Percentiles rank a stretch among this genome's conserved stretches.
Conservation (phyloP, 2,329 filamentous ascomycete species). For the Sclerotinia spermophila region DNA sequence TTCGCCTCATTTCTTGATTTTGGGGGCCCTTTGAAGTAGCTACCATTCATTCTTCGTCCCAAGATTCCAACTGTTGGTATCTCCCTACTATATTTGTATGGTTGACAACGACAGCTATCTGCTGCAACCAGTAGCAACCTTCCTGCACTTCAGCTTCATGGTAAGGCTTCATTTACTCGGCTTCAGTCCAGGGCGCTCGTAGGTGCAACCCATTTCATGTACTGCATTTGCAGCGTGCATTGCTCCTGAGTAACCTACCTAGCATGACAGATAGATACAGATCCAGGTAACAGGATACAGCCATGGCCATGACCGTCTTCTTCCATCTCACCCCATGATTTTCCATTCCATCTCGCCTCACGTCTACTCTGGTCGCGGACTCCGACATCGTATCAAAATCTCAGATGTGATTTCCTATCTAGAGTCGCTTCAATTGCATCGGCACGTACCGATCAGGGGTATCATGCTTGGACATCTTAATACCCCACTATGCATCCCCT, state of each 20-base stretch:
- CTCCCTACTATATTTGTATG: neutral
- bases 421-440: neutral
- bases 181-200: neutral
- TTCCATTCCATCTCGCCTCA: neutral
- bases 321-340: neutral
- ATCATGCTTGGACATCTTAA: neutral
- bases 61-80: conserved; percentile 18
- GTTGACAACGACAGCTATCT: conserved; percentile 3
- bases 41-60: conserved; percentile 7
- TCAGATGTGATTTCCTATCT: neutral
- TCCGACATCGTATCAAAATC: neutral
- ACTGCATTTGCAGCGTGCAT: conserved; percentile 14
- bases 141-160: conserved; percentile 7
- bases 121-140: conserved; percentile 11
- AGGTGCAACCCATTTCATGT: conserved; percentile 10
- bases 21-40: neutral
- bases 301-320: conserved; percentile 1
- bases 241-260: conserved; percentile 10
- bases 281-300: conserved; percentile 10
- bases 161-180: conserved; percentile 13
- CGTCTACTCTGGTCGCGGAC: neutral
- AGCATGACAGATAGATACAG: neutral
- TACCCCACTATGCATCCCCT: conserved; percentile 8
- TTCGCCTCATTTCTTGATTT: conserved; percentile 10
- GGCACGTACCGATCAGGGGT: conserved; percentile 12